A percentile compares a stretch with the other conserved stretches of the same genome.
Conservation (phyloP, 345 rosid species). For the Sisymbrium irio region DNA sequence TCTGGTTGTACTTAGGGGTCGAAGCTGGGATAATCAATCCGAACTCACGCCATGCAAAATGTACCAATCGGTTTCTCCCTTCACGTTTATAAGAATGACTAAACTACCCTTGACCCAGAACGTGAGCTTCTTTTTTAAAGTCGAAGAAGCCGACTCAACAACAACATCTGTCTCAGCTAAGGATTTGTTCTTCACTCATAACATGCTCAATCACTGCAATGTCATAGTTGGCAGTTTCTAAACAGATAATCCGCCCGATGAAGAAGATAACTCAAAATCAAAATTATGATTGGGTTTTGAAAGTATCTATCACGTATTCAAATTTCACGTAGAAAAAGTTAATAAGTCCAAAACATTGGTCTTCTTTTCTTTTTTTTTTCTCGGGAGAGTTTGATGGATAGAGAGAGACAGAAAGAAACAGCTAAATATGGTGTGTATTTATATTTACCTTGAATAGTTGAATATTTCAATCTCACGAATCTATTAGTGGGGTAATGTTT, state of each 20-base stretch:
- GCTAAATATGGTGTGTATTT: background rate
- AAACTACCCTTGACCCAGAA: background rate
- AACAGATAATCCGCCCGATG: background rate
- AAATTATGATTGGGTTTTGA: background rate
- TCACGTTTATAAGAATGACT: background rate
- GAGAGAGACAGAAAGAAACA: conserved; percentile 18
- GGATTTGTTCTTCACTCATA: background rate
- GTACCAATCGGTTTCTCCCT: background rate
- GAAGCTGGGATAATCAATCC: background rate
- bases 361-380: conserved; percentile 21
- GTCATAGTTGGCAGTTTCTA: background rate
- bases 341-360: conserved; percentile 35
- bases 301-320: conserved; percentile 16
- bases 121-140: background rate
- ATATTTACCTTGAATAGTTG: background rate
- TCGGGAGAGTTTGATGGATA: conserved; percentile 8
- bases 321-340: conserved; percentile 14
- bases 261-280: background rate
- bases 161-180: background rate
- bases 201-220: background rate
- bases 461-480: conserved; percentile 11
- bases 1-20: no score
- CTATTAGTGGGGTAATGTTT: background rate
- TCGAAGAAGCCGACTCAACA: background rate
- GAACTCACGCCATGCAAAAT: conserved; percentile 4